Base-by-base conservation (phyloP, 2,329 filamentous ascomycete genomes). In the Penicillium sp. region DNA sequence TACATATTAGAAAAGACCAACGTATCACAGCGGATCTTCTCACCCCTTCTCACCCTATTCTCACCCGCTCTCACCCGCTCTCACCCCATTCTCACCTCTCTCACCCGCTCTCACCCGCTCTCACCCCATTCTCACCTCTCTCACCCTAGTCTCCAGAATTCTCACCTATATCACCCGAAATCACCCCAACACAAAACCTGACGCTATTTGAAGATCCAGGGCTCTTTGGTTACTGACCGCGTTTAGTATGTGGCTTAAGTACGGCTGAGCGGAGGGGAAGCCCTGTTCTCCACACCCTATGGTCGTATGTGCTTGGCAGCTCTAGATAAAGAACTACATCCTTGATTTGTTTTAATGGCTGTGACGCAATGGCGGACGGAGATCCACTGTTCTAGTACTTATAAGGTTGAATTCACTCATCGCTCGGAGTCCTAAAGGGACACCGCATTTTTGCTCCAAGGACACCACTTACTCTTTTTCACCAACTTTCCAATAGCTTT, bases 251-350 rank as follows among this genome's bases (percentile, higher is more conserved):
- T 37, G 34, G 34, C 34, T 37, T 37, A 37, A 37, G 34, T 23
- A 37, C 34, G 34, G 34, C 34, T 37, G 44, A 46, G 33, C 44
- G 44, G 44, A 46, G 33, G 44, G 44, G 44, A 46, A 46, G 44
- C 44, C 44, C 44, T 46, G 44, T 46, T 46, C 44, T 46, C 44
- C 44, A 27, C 44, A 46, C 44, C 44, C 33, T 46, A 26, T 46
- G 44, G 44, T 46, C 44, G 44, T 37, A 46, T 46, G 44, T 46
- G 17, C 21, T 34, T 10, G 8, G 29, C 4, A 32, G 5, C 8
- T 32, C n/a, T n/a, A n/a, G n/a, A n/a, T n/a, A n/a, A n/a, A n/a
- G n/a, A n/a, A n/a, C n/a, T n/a, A n/a, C n/a, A n/a, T n/a, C n/a
- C n/a, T n/a, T n/a, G n/a, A n/a, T n/a, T n/a, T n/a, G n/a, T n/a